phyloP scores from a whole-genome alignment of 164 flowering plant genomes.

The Santalum album region DNA sequence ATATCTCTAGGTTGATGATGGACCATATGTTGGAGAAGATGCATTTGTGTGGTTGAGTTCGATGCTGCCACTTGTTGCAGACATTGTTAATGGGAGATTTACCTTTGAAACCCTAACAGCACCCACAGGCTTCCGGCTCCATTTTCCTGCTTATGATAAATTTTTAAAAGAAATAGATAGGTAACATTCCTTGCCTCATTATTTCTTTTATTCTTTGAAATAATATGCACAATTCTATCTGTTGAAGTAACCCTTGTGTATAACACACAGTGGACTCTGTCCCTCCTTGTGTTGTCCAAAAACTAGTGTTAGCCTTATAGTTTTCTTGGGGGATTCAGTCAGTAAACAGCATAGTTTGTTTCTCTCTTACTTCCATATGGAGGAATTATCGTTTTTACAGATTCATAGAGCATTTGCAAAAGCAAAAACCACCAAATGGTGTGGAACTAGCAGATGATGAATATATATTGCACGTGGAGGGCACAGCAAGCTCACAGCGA shows the following conservation, averaged over 20 bases:
- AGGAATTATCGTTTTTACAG: no score
- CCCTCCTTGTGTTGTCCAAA: no score
- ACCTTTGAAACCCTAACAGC: slow-evolving; percentile 79
- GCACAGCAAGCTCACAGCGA: slow-evolving; percentile 71
- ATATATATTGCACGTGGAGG: slow-evolving; percentile 80
- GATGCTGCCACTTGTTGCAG: slow-evolving; percentile 57
- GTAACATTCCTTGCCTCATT: slow-evolving; percentile 20
- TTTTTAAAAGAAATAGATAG: slow-evolving; percentile 63
- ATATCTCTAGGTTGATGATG: slow-evolving; percentile 46
- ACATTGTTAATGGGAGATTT: slow-evolving; percentile 63
- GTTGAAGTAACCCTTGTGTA: no score
- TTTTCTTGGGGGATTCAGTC: no score
- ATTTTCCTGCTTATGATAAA: slow-evolving; percentile 76
- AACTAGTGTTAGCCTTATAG: no score
- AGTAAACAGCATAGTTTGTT: no score
- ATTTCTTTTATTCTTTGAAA: neutral
- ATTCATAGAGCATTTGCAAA: slow-evolving; percentile 60
- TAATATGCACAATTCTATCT: no score
- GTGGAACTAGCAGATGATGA: slow-evolving; percentile 70
- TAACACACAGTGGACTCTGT: no score
- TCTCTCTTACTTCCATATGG: no score
- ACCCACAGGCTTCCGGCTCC: slow-evolving; percentile 51
- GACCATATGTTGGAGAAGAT: slow-evolving; percentile 64
- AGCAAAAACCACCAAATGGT: slow-evolving; percentile 56
- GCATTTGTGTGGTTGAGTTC: slow-evolving; percentile 82